Percentiles rank a stretch among this genome's conserved stretches.
phyloP scores from a whole-genome alignment of 23 red algal genomes.

The Gracilariopsis chorda region DNA sequence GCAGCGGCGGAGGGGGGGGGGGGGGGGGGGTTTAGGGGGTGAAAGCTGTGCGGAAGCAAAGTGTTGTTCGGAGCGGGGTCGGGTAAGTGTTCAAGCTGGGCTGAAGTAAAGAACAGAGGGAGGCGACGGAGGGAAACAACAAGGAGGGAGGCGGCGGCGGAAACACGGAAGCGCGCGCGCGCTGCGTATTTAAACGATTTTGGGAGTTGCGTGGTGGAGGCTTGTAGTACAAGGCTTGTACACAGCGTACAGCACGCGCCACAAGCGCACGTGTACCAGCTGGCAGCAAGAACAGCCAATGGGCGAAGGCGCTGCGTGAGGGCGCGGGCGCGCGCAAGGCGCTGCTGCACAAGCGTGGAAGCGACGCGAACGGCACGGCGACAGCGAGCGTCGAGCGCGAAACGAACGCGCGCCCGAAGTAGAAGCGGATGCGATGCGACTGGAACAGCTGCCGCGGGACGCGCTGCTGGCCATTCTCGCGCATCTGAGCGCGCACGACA shows the following conservation, averaged over 20 bases:
- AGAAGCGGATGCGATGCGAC: background rate
- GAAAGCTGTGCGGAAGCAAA: background rate
- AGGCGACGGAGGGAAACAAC: background rate
- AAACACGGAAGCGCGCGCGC: background rate
- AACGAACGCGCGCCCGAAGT: too few relatives aligned
- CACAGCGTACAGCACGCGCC: too few relatives aligned
- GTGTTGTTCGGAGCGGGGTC: background rate
- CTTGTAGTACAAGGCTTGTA: too few relatives aligned
- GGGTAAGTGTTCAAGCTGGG: background rate
- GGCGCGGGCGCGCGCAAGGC: background rate
- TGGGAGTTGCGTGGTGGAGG: conserved; percentile 9
- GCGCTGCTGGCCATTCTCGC: conserved; percentile 27
- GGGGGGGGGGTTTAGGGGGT: background rate
- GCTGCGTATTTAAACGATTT: background rate
- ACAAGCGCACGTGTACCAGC: too few relatives aligned
- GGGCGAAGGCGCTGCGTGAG: too few relatives aligned
- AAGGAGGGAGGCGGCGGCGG: background rate
- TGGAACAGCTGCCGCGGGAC: conserved; percentile 18
- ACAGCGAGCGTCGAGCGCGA: background rate
- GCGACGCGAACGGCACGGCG: background rate
- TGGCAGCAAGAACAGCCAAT: too few relatives aligned
- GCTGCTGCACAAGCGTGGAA: too few relatives aligned
- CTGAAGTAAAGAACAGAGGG: background rate
- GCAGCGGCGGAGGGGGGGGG: background rate
- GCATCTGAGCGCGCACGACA: conserved; percentile 20